phyloP scores from a whole-genome alignment of 2,329 filamentous ascomycete genomes.

The Neopestalotiopsis rosae region DNA sequence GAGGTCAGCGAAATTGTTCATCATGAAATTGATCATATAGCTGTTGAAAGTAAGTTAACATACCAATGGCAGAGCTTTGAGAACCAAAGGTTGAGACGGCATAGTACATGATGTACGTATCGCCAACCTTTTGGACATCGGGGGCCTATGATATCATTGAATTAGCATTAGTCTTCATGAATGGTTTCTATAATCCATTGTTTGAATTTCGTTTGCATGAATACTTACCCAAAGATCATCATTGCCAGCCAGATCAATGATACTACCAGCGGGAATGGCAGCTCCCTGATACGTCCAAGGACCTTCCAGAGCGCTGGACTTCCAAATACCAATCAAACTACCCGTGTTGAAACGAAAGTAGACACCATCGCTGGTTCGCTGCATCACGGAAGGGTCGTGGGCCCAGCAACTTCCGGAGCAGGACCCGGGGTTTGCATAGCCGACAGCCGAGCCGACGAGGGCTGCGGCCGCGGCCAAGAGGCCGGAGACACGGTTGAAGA shows the following conservation, averaged over 20 bases:
- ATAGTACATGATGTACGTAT: constrained; percentile 70
- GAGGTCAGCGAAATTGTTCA: no score
- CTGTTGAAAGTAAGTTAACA: neutral
- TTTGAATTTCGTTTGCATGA: neutral
- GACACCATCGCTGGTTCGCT: constrained; percentile 41
- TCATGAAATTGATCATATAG: no score
- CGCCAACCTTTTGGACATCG: constrained; percentile 62
- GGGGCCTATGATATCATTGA: constrained; percentile 58
- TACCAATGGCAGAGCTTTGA: constrained; percentile 64
- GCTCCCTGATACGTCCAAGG: constrained; percentile 49
- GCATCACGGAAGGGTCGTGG: constrained; percentile 46
- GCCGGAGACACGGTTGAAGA: constrained; percentile 10
- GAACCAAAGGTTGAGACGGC: constrained; percentile 66
- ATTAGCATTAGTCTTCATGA: neutral
- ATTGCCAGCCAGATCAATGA: constrained; percentile 45
- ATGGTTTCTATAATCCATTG: neutral
- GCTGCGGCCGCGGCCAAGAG: constrained; percentile 6
- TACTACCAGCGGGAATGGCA: constrained; percentile 43
- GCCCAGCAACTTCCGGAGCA: constrained; percentile 44
- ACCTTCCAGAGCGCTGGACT: constrained; percentile 41
- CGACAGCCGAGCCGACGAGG: constrained; percentile 16
- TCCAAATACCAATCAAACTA: constrained; percentile 45
- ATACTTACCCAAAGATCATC: constrained; percentile 47
- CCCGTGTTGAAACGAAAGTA: constrained; percentile 51
- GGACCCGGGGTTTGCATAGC: constrained; percentile 38